phyloP scores from a whole-genome alignment of 139 green algal genomes.

The Volvox reticuliferus region DNA sequence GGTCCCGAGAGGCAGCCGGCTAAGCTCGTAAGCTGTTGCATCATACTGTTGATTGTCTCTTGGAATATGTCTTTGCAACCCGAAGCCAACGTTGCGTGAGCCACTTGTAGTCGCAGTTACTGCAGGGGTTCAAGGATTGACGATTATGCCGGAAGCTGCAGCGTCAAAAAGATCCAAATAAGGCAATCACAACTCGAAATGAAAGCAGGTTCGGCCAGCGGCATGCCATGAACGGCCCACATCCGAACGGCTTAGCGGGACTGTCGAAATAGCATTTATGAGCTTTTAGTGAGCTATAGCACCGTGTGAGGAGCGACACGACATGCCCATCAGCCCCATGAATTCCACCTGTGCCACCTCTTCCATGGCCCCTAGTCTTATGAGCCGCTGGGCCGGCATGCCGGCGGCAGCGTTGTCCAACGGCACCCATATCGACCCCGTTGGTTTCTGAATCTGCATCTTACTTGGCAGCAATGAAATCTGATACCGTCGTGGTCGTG shows the following conservation, averaged over 20 bases:
- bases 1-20: too few species aligned
- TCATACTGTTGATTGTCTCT: too few species aligned
- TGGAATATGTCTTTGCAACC: too few species aligned
- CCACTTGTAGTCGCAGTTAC: too few species aligned
- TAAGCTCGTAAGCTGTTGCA: too few species aligned
- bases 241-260: conserved; percentile 73
- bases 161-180: conserved; percentile 81
- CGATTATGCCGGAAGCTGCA: conserved; percentile 79
- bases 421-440: neutral
- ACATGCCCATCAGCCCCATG: conserved; percentile 29
- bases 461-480: conserved; percentile 29
- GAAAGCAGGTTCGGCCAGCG: conserved; percentile 27
- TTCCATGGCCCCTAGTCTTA: neutral
- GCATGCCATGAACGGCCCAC: conserved; percentile 56
- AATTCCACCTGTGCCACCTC: neutral
- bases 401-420: neutral
- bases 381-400: neutral
- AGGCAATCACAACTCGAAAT: conserved; percentile 80
- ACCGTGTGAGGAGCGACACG: neutral
- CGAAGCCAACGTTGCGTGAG: too few species aligned
- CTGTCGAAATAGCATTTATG: conserved; percentile 61
- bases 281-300: conserved; percentile 17
- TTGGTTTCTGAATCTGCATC: neutral
- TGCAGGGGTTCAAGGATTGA: too few species aligned
- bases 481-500: conserved; percentile 56